Percentiles rank a stretch among this genome's conserved stretches.
These are phyloP conservation scores for Botryotinia globosa DNA, from an alignment of 2,329 filamentous ascomycete species.

Conservation along the genomic window DNA sequence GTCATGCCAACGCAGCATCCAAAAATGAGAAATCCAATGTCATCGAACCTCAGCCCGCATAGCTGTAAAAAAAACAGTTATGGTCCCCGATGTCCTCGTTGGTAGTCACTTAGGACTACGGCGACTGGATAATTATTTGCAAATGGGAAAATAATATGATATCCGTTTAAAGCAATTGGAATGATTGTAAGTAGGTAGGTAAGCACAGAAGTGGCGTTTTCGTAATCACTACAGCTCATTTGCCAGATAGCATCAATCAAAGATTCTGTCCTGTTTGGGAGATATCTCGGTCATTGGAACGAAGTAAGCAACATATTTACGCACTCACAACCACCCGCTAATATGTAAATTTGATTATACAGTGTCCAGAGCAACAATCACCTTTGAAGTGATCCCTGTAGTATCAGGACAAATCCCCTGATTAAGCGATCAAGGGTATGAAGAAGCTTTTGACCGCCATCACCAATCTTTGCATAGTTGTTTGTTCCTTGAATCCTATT, in stretches of 20 bases:
- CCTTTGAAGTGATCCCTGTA: background rate
- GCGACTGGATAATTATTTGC: background rate
- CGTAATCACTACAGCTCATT: background rate
- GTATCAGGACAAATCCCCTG: background rate
- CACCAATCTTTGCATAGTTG: background rate
- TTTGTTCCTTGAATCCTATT: background rate
- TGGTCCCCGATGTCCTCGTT: background rate
- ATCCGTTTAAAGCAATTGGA: background rate
- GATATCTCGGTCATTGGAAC: background rate
- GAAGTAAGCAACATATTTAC: background rate
- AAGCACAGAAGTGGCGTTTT: background rate
- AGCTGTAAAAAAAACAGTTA: background rate
- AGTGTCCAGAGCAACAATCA: background rate
- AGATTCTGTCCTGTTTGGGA: background rate
- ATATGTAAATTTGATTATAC: background rate
- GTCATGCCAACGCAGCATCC: conserved; percentile 3
- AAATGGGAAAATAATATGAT: background rate
- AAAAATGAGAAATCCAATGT: background rate
- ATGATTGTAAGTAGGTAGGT: background rate
- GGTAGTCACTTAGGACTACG: background rate
- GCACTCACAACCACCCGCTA: background rate
- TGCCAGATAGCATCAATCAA: background rate
- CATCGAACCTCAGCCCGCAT: background rate
- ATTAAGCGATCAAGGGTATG: conserved; percentile 12
- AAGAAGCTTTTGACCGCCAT: background rate